Conservation (phyloP, 1,284 basidiomycete species). For the Rhodotorula glutinis region DNA sequence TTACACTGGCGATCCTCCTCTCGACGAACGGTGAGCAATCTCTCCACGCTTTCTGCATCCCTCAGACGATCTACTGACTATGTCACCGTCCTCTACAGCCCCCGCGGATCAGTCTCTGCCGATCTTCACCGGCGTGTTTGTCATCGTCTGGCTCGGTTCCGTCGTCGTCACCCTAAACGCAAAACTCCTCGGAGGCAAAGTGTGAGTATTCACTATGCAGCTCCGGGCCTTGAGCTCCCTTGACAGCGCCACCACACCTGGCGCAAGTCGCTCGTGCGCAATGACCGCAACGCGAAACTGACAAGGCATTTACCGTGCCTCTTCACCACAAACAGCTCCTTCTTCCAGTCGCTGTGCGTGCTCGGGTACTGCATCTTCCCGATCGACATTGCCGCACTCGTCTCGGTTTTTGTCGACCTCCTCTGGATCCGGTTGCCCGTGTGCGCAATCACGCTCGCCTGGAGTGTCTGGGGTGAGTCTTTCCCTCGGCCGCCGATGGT, state of each 20-base stretch:
- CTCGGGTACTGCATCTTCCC: constrained; percentile 88
- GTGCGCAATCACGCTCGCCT: constrained; percentile 78
- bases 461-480: constrained; percentile 85
- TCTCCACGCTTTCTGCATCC: too few relatives aligned
- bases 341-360: constrained; percentile 91
- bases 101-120: constrained; percentile 75
- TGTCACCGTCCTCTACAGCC: constrained; percentile 54
- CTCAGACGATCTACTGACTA: neutral
- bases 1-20: constrained; percentile 78
- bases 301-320: too few relatives aligned
- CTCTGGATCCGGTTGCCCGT: constrained; percentile 83
- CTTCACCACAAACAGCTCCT: constrained; percentile 77
- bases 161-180: constrained; percentile 87
- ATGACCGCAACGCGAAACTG: too few relatives aligned
- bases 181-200: constrained; percentile 90
- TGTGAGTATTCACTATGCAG: constrained; percentile 57
- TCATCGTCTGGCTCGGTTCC: constrained; percentile 82
- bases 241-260: too few relatives aligned
- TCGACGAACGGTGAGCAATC: constrained; percentile 70
- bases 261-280: too few relatives aligned
- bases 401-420: constrained; percentile 77
- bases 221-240: too few relatives aligned
- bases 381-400: constrained; percentile 77
- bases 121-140: constrained; percentile 85
- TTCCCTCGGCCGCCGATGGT: too few relatives aligned